Percentiles rank a stretch among this genome's conserved stretches.
Conservation (phyloP, 73 alveolate species). For the Paramecium octaurelia region DNA sequence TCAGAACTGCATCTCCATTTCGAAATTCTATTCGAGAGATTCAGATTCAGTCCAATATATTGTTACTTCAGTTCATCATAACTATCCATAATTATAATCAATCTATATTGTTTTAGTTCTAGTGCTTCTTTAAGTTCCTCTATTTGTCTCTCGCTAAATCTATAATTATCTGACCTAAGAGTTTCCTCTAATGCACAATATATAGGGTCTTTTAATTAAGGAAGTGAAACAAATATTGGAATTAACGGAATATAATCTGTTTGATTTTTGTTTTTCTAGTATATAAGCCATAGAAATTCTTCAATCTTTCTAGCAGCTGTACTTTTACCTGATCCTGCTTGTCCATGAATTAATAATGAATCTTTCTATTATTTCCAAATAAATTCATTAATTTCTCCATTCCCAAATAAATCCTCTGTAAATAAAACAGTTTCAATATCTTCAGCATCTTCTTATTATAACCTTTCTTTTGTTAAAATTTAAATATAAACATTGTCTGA, state of each 20-base stretch:
- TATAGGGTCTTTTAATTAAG: constrained; percentile 7
- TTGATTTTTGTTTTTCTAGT: background rate
- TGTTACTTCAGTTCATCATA: background rate
- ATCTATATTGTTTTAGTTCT: background rate
- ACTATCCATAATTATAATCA: constrained; percentile 15
- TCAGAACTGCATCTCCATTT: background rate
- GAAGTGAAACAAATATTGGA: background rate
- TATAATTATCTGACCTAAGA: constrained; percentile 5
- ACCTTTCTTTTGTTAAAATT: background rate
- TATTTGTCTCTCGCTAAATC: background rate
- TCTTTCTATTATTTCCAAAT: background rate
- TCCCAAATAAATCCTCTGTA: background rate
- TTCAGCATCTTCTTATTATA: background rate
- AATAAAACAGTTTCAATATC: background rate
- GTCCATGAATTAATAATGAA: constrained; percentile 23
- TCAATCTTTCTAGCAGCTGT: constrained; percentile 12
- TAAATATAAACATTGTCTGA: background rate
- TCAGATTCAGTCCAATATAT: background rate
- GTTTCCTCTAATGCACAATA: constrained; percentile 25
- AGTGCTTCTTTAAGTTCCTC: background rate
- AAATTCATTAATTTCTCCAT: constrained; percentile 38
- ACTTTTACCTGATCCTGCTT: constrained; percentile 22
- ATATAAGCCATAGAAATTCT: background rate
- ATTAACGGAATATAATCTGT: background rate
- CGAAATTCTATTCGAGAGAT: background rate